Evolutionary conservation across 2,329 filamentous ascomycete species (phyloP), one percentile per base, ranked within the genome.

Genomic region (Canariomyces notabilis): DNA sequence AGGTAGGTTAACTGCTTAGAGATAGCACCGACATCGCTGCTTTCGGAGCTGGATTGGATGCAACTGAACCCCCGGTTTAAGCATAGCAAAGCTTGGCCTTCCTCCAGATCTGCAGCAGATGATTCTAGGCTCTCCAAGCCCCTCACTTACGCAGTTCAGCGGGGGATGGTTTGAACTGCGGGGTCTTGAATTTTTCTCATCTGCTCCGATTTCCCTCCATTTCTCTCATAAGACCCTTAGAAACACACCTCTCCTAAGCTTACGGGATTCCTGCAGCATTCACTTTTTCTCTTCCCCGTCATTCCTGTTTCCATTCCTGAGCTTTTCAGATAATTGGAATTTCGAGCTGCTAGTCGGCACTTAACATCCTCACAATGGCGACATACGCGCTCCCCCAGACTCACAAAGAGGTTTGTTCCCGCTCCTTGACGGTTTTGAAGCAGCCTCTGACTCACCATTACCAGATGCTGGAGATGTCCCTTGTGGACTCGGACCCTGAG

Each of bases 401-500:
- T 60, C 75, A 78, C 71, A 77, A 76, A 66, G 69, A 76, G 65
- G 75, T 77, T 57, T 44, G 69, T 66, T 38, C 19, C 38, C 32
- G 15, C 15, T 63, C 60, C 55, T 56, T n/a, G n/a, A n/a, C n/a
- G n/a, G 44, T 54, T 37, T 38, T 43, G 46, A 52, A 49, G 50
- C 52, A 49, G 50, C 19, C 18, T 48, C 57, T 67, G 56, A 64
- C 61, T 59, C 52, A 54, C 57, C 39, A 22, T 53, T 33, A 33
- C 47, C 49, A 95, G 89, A 83, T 97, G 81, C 88, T 98, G 76
- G 87, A 97, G 81, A 93, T 88, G 77, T 86, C 88, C 68, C 82
- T 98, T 62, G 74, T 91, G 62, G 88, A 95, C 61, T 84, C 85
- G 47, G 93, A 98, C 70, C 85, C 89, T 48, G 90, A 97, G 79